These are phyloP conservation scores for Coemansia sp. DNA, from an alignment of 192 early-diverging fungal genomes.

Conservation along the genomic window DNA sequence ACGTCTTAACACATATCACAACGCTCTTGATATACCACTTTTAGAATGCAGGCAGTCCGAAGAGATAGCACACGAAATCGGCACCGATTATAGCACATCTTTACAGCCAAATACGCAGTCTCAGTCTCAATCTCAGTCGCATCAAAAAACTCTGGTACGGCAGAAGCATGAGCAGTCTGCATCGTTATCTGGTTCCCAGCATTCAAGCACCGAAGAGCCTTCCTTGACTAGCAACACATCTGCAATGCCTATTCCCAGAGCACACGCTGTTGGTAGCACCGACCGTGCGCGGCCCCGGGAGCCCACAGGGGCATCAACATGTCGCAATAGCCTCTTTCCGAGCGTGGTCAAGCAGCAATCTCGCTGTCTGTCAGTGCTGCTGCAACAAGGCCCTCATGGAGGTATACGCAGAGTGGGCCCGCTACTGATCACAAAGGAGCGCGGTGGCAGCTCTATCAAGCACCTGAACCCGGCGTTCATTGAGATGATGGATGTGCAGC, in stretches of 20 bases:
- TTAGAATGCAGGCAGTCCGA: slow-evolving; percentile 47
- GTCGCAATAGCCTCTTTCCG: slow-evolving; percentile 53
- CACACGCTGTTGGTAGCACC: neutral
- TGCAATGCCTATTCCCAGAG: slow-evolving; percentile 1
- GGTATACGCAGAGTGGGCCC: slow-evolving; percentile 52
- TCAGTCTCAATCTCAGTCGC: slow-evolving; percentile 1
- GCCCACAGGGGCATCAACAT: slow-evolving; percentile 18
- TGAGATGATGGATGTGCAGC: slow-evolving; percentile 57
- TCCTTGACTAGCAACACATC: too few relatives aligned
- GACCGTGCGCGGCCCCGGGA: slow-evolving; percentile 11
- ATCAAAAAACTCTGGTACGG: too few relatives aligned
- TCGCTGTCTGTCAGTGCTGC: slow-evolving; percentile 48
- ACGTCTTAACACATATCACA: slow-evolving; percentile 5
- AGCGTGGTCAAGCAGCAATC: slow-evolving; percentile 55
- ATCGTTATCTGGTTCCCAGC: too few relatives aligned
- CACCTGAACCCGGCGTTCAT: slow-evolving; percentile 49
- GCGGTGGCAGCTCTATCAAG: slow-evolving; percentile 44
- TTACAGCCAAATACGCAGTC: neutral
- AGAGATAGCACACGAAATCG: slow-evolving; percentile 40
- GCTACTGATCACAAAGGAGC: slow-evolving; percentile 45
- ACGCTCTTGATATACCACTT: slow-evolving; percentile 26
- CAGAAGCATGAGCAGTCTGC: too few relatives aligned
- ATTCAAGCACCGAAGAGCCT: too few relatives aligned
- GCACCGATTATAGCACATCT: slow-evolving; percentile 20
- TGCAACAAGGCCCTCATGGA: slow-evolving; percentile 56